Percentiles rank a stretch among this genome's conserved stretches.
phyloP scores from a whole-genome alignment of 169 alveolate genomes.

The Ichthyophthirius multifiliis region DNA sequence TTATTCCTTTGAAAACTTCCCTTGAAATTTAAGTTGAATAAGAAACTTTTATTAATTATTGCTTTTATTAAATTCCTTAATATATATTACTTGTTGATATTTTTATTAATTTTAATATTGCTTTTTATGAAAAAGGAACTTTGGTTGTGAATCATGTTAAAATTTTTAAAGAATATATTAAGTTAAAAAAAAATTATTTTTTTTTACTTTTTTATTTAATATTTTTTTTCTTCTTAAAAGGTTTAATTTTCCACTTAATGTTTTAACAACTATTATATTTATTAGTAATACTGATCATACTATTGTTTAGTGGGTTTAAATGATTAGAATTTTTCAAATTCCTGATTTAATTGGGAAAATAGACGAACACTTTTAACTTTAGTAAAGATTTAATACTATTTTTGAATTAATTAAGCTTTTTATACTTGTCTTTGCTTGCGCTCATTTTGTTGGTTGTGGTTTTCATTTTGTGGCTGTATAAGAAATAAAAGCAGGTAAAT shows the following conservation, averaged over 20 bases:
- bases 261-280: neutral
- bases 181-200: no score
- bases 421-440: neutral
- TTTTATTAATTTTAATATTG: neutral
- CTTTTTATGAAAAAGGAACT: neutral
- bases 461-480: neutral
- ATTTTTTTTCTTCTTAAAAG: neutral
- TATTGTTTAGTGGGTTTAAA: neutral
- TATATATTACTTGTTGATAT: neutral
- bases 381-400: neutral
- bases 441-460: slow-evolving; percentile 6
- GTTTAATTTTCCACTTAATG: neutral
- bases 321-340: neutral
- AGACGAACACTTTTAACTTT: neutral
- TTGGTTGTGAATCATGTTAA: neutral
- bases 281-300: neutral
- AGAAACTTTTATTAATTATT: neutral
- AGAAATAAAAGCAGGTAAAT: neutral
- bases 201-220: neutral
- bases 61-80: neutral
- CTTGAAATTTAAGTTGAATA: neutral
- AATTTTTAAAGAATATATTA: neutral
- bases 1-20: neutral
- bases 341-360: neutral
- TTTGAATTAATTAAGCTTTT: neutral